A percentile compares a stretch with the other conserved stretches of the same genome.
These are phyloP conservation scores for Wolfiporia cocos DNA, from an alignment of 1,284 basidiomycete species.

Conservation along the genomic window DNA sequence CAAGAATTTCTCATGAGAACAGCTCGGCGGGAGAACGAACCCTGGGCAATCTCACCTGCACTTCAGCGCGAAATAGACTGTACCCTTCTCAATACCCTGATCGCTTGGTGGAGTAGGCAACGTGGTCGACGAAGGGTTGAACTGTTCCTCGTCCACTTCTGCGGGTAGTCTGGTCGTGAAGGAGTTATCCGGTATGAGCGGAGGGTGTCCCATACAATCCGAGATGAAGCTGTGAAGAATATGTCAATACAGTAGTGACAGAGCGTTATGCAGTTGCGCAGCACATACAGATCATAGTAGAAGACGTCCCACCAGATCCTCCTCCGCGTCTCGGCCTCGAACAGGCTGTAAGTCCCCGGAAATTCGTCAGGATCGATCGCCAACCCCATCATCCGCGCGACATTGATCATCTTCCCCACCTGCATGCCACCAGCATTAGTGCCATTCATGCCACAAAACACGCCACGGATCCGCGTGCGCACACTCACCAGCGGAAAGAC, in stretches of 20 bases:
- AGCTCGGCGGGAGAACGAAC: background rate
- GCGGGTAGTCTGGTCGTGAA: conserved; percentile 43
- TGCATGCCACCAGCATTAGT: too few species aligned
- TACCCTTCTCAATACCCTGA: conserved; percentile 25
- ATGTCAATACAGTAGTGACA: too few species aligned
- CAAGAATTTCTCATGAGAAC: conserved; percentile 2
- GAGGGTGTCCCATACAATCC: conserved; percentile 53
- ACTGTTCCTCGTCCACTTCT: conserved; percentile 44
- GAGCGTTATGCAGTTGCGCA: too few species aligned
- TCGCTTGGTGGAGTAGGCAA: conserved; percentile 31
- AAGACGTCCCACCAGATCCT: conserved; percentile 71
- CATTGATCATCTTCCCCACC: conserved; percentile 65
- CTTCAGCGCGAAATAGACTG: conserved; percentile 40
- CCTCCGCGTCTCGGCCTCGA: conserved; percentile 53
- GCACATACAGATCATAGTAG: conserved; percentile 65
- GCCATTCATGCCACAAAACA: conserved; percentile 1
- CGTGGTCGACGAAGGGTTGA: conserved; percentile 37
- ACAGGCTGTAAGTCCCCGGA: conserved; percentile 34
- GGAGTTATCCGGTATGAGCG: conserved; percentile 45
- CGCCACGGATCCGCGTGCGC: background rate
- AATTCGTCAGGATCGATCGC: conserved; percentile 54
- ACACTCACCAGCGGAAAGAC: conserved; percentile 37
- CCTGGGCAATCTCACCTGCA: conserved; percentile 32
- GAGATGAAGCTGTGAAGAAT: conserved; percentile 50
- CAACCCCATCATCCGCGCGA: conserved; percentile 59